These are phyloP conservation scores for Tulasnella sp. DNA, from an alignment of 768 basidiomycete species.

Conservation along the genomic window DNA sequence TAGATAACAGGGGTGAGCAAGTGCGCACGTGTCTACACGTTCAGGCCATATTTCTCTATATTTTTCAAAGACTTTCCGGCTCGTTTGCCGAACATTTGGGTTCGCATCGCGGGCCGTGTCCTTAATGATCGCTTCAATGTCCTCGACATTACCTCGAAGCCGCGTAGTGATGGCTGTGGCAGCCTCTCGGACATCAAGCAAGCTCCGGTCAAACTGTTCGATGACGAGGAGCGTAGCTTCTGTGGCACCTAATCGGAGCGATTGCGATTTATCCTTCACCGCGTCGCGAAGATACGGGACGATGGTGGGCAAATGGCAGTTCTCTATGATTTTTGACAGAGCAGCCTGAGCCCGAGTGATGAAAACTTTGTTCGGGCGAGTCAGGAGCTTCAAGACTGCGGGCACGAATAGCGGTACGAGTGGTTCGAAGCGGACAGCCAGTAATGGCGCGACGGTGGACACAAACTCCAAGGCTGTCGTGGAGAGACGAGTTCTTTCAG, in stretches of 20 bases:
- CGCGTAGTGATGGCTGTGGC: constrained; percentile 33
- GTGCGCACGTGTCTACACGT: constrained; percentile 50
- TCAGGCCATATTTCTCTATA: constrained; percentile 59
- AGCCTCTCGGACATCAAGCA: constrained; percentile 10
- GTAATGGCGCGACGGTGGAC: constrained; percentile 37
- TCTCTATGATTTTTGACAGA: constrained; percentile 48
- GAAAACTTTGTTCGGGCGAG: constrained; percentile 69
- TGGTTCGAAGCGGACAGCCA: constrained; percentile 53
- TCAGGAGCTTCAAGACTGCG: constrained; percentile 49
- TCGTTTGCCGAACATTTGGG: constrained; percentile 58
- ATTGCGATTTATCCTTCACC: constrained; percentile 54
- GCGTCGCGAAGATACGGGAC: constrained; percentile 47
- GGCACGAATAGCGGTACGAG: constrained; percentile 58
- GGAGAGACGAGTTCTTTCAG: constrained; percentile 63
- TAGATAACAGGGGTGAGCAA: neutral
- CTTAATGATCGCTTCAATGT: constrained; percentile 60
- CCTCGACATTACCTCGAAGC: constrained; percentile 56
- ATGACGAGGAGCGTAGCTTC: constrained; percentile 32
- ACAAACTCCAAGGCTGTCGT: constrained; percentile 53
- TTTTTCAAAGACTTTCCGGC: constrained; percentile 59
- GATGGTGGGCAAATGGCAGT: constrained; percentile 53
- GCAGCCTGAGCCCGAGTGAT: constrained; percentile 49
- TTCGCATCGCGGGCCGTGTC: constrained; percentile 57
- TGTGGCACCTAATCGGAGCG: constrained; percentile 49
- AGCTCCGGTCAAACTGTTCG: neutral